Percentiles rank a stretch among this genome's conserved stretches.
Conservation (phyloP, 148 eudicot species). For the Rhododendron williamsianum region DNA sequence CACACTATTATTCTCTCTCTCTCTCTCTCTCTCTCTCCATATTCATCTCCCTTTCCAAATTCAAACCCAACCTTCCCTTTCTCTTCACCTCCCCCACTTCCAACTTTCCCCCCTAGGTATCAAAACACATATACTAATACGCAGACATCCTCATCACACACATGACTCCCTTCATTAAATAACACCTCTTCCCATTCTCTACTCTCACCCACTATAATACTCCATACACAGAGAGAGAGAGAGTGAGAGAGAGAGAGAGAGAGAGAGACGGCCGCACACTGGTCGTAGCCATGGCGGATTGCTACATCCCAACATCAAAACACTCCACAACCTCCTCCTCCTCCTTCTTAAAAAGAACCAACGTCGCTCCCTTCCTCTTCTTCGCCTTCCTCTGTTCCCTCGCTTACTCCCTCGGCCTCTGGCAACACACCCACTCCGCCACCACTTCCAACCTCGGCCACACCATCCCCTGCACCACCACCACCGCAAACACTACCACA, state of each 20-base stretch:
- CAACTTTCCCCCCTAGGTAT: not conserved
- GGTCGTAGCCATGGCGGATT: conserved; percentile 33
- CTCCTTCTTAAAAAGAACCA: conserved; percentile 17
- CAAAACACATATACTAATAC: not conserved
- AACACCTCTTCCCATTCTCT: not conserved
- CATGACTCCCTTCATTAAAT: not conserved
- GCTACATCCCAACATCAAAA: conserved; percentile 46
- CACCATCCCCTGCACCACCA: conserved; percentile 16
- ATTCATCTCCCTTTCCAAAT: not conserved
- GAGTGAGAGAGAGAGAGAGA: not conserved
- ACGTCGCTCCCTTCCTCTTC: conserved; percentile 15
- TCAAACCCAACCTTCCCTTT: conserved; percentile 1
- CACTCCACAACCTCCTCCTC: conserved; percentile 12
- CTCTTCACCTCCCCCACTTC: conserved; percentile 17
- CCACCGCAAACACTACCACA: not conserved
- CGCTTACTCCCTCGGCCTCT: conserved; percentile 46
- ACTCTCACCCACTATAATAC: not conserved
- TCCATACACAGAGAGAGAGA: not conserved
- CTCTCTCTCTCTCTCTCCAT: not conserved
- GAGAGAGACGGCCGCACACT: not conserved
- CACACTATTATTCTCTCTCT: not conserved
- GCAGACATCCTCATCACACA: not conserved
- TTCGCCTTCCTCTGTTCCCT: conserved; percentile 34
- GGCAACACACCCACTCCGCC: conserved; percentile 26
- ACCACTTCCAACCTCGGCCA: conserved; percentile 7